Conservation (phyloP, 495 filamentous ascomycete species). For the Aspergillus haitiensis region DNA sequence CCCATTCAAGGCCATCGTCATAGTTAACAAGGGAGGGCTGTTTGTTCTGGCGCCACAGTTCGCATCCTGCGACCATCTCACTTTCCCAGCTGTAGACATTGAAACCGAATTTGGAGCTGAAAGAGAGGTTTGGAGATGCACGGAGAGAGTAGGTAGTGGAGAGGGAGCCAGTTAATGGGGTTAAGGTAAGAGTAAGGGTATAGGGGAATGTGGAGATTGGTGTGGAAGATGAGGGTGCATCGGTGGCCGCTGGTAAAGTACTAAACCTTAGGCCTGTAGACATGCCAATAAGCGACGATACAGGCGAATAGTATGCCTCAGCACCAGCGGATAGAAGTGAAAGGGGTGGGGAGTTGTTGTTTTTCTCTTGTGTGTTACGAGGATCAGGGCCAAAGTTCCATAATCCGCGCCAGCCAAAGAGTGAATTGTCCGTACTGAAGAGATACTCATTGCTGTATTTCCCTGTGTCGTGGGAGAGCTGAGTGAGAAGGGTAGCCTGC, state of each 20-base stretch:
- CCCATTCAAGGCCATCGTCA: conserved; percentile 49
- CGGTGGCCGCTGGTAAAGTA: conserved; percentile 82
- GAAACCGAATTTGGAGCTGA: conserved; percentile 91
- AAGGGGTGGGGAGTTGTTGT: conserved; percentile 25
- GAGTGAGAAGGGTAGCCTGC: conserved; percentile 59
- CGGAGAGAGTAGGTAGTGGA: conserved; percentile 87
- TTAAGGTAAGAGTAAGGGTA: conserved; percentile 87
- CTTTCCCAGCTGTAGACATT: conserved; percentile 99
- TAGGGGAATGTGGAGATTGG: conserved; percentile 68
- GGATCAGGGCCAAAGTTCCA: conserved; percentile 94
- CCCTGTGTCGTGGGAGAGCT: conserved; percentile 83
- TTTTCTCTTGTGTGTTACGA: conserved; percentile 32
- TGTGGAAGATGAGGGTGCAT: conserved; percentile 39
- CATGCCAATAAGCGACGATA: conserved; percentile 87
- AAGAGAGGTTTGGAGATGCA: conserved; percentile 74
- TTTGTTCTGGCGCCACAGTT: conserved; percentile 73
- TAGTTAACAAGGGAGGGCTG: conserved; percentile 19
- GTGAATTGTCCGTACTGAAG: conserved; percentile 85
- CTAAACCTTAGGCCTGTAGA: conserved; percentile 82
- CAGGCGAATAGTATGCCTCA: conserved; percentile 88
- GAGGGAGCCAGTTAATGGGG: conserved; percentile 89
- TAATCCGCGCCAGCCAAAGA: conserved; percentile 82
- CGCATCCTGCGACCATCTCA: conserved; percentile 83
- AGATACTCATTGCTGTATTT: conserved; percentile 89
- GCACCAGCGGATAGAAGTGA: conserved; percentile 75